Conservation (phyloP, 768 basidiomycete species). For the Pisolithus tinctorius region DNA sequence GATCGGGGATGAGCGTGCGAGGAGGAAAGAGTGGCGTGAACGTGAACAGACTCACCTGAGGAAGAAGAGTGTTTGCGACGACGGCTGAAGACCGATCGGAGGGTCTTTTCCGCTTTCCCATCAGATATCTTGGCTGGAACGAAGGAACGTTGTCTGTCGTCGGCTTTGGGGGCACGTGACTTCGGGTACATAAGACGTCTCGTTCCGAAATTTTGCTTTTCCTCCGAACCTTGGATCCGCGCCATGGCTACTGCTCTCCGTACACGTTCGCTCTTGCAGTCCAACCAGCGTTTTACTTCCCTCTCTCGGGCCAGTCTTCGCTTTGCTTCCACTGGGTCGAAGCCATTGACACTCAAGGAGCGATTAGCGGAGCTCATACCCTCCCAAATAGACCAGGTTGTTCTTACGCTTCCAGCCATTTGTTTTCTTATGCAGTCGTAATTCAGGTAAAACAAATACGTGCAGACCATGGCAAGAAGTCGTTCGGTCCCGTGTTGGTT, state of each 20-base stretch:
- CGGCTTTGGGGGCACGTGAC: not conserved
- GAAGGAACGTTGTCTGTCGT: not conserved
- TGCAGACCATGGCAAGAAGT: conserved; percentile 83
- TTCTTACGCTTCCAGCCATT: not conserved
- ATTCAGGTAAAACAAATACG: conserved; percentile 75
- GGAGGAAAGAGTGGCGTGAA: not conserved
- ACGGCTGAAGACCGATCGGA: not conserved
- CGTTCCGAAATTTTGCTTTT: conserved; percentile 12
- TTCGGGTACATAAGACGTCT: conserved; percentile 8
- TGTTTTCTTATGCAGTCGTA: conserved; percentile 3
- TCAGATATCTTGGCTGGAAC: not conserved
- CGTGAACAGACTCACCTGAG: conserved; percentile 36
- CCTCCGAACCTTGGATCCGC: not conserved
- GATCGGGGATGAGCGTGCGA: not conserved
- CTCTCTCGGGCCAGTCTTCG: conserved; percentile 45
- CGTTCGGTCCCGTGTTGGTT: conserved; percentile 86
- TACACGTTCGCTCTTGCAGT: conserved; percentile 15
- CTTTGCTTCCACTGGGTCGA: conserved; percentile 58
- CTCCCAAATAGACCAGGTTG: conserved; percentile 48
- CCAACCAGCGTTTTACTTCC: conserved; percentile 44
- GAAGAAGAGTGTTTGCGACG: conserved; percentile 28
- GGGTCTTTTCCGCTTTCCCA: conserved; percentile 25
- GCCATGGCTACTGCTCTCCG: conserved; percentile 41
- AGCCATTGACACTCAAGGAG: conserved; percentile 81
- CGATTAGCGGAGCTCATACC: conserved; percentile 92